Base-by-base conservation (phyloP, 768 basidiomycete genomes). In the Termitomyces sp. region DNA sequence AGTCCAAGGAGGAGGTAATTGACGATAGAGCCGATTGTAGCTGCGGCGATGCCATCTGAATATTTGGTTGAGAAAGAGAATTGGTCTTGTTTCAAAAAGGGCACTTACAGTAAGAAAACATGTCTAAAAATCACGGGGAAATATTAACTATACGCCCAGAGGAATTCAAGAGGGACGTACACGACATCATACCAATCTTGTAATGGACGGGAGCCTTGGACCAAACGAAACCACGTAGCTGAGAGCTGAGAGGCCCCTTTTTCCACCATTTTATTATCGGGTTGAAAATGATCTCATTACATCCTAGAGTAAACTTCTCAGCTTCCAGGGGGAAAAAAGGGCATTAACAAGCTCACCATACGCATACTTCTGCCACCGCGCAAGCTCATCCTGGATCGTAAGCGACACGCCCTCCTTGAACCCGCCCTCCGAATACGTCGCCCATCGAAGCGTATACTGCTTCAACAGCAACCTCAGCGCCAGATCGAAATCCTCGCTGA, bases 351-450 rank as follows among this genome's bases (percentile, higher is more conserved):
- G 67, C 70, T 50, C 49, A 78, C 79, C 80, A 71, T 80, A 82
- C 3, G 79, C 79, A 57, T 80, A 80, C 61, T 94, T 96, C 63
- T 94, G 91, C 94, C 94, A 95, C 10, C 94, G 72, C 48, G 92
- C 92, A 20, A 96, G 70, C 69, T 96, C 94, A 69, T 96, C 93
- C 28, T 92, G 91, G 56, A 86, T 82, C 0, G 92, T 93, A 49
- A 95, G 73, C 5, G 85, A 87, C 22, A 95, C 93, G 55, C 93
- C 93, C 66, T 95, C 93, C 74, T 94, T 89, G 72, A 94, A 95
- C 7, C 84, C 88, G 36, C 91, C 86, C 35, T 88, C 78, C 1
- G 84, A 86, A 70, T 95, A 95, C 1, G 90, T 90, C 35, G 92
- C 89, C 92, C 89, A 87, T 13, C 88, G 79, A 60, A 91, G 78